A percentile compares a stretch with the other conserved stretches of the same genome.
Evolutionary conservation across 2,329 filamentous ascomycete genomes (phyloP).

Genomic region (Fusarium sp.): DNA sequence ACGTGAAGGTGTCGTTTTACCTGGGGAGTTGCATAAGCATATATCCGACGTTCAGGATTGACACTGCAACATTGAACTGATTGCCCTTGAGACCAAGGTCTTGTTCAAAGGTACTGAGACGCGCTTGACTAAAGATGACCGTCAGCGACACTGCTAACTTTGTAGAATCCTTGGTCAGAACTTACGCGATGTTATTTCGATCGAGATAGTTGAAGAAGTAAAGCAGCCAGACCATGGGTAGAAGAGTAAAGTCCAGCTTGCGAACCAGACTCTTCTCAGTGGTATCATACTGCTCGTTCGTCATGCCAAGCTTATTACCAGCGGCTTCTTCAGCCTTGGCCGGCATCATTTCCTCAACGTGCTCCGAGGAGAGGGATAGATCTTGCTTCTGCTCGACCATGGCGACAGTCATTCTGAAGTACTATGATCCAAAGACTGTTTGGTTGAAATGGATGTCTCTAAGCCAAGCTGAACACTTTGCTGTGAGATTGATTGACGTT

Average conservation of each 20-base stretch:
- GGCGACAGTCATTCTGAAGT: neutral
- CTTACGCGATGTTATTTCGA: conserved; percentile 37
- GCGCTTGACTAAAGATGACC: conserved; percentile 29
- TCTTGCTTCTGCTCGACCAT: neutral
- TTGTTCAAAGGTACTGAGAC: conserved; percentile 35
- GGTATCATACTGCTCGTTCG: neutral
- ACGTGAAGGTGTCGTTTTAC: fast-evolving
- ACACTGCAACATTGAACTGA: conserved; percentile 40
- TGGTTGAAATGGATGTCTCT: neutral
- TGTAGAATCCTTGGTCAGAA: neutral
- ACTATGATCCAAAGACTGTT: neutral
- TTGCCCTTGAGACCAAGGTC: conserved; percentile 38
- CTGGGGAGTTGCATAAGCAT: conserved; percentile 20
- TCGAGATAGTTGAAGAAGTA: conserved; percentile 42
- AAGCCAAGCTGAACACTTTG: neutral
- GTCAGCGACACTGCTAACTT: neutral
- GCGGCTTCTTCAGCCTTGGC: neutral
- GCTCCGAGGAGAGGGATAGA: neutral
- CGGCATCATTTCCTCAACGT: neutral
- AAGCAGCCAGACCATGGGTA: conserved; percentile 38
- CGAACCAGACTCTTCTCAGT: conserved; percentile 34
- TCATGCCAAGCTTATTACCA: neutral
- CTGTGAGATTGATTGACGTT: too few relatives aligned
- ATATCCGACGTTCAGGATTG: conserved; percentile 41
- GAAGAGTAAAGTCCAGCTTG: conserved; percentile 39